These are phyloP conservation scores for Austroboletus novae-zelandiae DNA, from an alignment of 1,284 basidiomycete genomes.

Conservation along the genomic window DNA sequence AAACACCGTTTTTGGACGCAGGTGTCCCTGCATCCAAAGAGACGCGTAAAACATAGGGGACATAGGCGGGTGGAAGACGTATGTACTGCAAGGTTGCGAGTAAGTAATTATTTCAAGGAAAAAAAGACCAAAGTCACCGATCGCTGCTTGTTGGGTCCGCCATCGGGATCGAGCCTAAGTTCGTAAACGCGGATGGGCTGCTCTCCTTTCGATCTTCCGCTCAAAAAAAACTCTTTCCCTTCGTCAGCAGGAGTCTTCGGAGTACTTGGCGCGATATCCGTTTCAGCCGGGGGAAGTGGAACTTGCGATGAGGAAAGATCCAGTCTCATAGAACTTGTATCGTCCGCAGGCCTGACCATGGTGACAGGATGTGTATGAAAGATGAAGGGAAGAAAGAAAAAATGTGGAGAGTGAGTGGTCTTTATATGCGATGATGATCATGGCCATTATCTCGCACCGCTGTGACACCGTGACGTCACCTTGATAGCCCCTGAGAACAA, in stretches of 20 bases:
- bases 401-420: slow-evolving; percentile 5
- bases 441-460: background rate
- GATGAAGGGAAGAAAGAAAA: background rate
- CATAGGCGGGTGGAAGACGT: slow-evolving; percentile 87
- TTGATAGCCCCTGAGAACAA: too few species aligned
- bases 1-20: slow-evolving; percentile 82
- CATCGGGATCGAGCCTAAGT: slow-evolving; percentile 82
- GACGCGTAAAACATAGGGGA: slow-evolving; percentile 87
- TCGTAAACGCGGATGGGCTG: slow-evolving; percentile 79
- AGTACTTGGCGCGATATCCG: slow-evolving; percentile 33
- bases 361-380: background rate
- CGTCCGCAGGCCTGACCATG: slow-evolving; percentile 8
- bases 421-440: slow-evolving; percentile 13
- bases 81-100: slow-evolving; percentile 66
- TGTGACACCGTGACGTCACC: slow-evolving; percentile 26
- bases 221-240: slow-evolving; percentile 83
- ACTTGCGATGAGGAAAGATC: slow-evolving; percentile 18
- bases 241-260: slow-evolving; percentile 91
- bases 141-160: slow-evolving; percentile 81
- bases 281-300: background rate
- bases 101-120: slow-evolving; percentile 8
- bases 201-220: slow-evolving; percentile 51
- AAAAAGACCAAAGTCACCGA: slow-evolving; percentile 53
- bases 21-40: slow-evolving; percentile 87
- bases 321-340: background rate